A percentile compares a stretch with the other conserved stretches of the same genome.
Conservation (phyloP, 768 basidiomycete species). For the Tulasnella sp. region DNA sequence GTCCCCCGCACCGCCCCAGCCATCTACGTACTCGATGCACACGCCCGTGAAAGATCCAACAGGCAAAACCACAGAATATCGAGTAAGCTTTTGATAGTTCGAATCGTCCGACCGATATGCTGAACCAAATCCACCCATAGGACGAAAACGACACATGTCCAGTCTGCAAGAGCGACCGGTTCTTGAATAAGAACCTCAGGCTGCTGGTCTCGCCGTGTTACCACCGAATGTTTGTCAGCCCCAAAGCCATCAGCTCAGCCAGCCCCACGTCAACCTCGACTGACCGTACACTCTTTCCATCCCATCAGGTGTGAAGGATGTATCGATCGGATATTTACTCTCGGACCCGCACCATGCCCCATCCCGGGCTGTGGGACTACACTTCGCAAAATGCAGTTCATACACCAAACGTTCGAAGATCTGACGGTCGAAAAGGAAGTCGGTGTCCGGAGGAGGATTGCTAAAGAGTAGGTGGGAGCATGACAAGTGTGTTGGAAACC, state of each 20-base stretch:
- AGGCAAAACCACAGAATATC: slow-evolving; percentile 70
- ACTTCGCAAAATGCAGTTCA: slow-evolving; percentile 87
- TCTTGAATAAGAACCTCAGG: slow-evolving; percentile 87
- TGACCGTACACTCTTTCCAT: neutral
- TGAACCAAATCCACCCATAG: slow-evolving; percentile 27
- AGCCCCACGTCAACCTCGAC: neutral
- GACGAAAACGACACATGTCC: slow-evolving; percentile 93
- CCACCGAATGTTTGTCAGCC: slow-evolving; percentile 74
- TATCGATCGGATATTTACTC: slow-evolving; percentile 90
- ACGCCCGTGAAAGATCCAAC: slow-evolving; percentile 62
- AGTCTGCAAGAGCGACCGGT: slow-evolving; percentile 92
- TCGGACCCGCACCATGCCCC: slow-evolving; percentile 94
- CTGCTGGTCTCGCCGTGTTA: slow-evolving; percentile 94
- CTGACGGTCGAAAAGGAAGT: slow-evolving; percentile 91
- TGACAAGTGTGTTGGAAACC: neutral
- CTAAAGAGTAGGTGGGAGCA: slow-evolving; percentile 60
- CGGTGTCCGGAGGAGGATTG: slow-evolving; percentile 71
- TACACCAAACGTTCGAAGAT: slow-evolving; percentile 90
- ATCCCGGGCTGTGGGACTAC: slow-evolving; percentile 60
- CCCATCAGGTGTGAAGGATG: slow-evolving; percentile 92
- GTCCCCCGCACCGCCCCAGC: neutral
- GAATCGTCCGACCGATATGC: neutral
- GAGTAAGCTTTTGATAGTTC: slow-evolving; percentile 36
- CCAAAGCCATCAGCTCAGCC: neutral
- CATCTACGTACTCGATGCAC: slow-evolving; percentile 3